Evolutionary conservation across 176 grass and related monocot species (phyloP).

Genomic region (Triticum urartu): DNA sequence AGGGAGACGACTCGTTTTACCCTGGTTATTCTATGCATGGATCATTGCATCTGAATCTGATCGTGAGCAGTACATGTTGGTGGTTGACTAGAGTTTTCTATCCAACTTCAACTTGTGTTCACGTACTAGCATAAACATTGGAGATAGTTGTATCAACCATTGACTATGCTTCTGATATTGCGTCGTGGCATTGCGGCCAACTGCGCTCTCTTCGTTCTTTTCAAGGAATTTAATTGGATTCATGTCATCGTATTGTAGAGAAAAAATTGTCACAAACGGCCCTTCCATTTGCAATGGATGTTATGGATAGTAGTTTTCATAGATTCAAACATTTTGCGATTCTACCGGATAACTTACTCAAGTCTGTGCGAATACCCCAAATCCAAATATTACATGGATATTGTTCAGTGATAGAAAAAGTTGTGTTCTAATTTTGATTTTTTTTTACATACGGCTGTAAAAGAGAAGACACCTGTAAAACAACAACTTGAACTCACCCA

Average conservation of each 20-base stretch:
- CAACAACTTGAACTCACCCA: no score
- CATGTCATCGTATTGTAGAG: background rate
- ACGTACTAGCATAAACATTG: background rate
- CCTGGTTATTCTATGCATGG: slow-evolving; percentile 24
- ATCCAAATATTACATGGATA: no score
- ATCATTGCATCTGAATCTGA: slow-evolving; percentile 14
- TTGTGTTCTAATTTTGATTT: no score
- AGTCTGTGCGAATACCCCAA: no score
- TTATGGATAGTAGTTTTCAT: no score
- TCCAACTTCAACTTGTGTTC: background rate
- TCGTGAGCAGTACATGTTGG: background rate
- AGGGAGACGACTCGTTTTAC: slow-evolving; percentile 6
- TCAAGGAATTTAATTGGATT: background rate
- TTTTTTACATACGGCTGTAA: no score
- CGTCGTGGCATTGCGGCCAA: background rate
- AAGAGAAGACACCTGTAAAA: no score
- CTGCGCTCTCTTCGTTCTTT: background rate
- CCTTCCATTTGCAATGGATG: background rate
- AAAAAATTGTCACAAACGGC: background rate
- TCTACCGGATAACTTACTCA: no score
- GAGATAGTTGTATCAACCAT: background rate
- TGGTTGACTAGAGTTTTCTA: slow-evolving; percentile 20
- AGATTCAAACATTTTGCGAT: no score
- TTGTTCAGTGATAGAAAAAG: no score
- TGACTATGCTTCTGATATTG: background rate